A percentile compares a stretch with the other conserved stretches of the same genome.
Evolutionary conservation across 768 basidiomycete species (phyloP).

Genomic region (Artomyces pyxidatus): DNA sequence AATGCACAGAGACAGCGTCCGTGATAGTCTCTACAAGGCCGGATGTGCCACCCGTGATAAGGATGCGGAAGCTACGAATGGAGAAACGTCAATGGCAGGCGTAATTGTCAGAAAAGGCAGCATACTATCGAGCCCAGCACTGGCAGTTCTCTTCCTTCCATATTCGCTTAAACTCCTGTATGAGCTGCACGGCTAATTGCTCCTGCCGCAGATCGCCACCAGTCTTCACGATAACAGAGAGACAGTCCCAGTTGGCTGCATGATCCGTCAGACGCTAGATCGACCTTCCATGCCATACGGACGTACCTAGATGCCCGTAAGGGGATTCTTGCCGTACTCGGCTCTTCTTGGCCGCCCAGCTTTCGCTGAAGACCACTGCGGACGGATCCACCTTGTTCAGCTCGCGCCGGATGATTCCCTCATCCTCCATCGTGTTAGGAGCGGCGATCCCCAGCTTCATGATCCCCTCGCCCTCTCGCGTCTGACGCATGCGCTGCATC

Average conservation of each 20-base stretch:
- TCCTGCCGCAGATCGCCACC: constrained; percentile 96
- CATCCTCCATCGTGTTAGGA: constrained; percentile 53
- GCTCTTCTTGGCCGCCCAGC: constrained; percentile 91
- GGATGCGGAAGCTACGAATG: constrained; percentile 83
- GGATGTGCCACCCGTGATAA: constrained; percentile 89
- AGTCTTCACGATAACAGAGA: constrained; percentile 97
- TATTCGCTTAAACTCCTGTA: constrained; percentile 86
- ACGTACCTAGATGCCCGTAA: constrained; percentile 86
- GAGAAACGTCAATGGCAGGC: too few relatives aligned
- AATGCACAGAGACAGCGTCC: constrained; percentile 96
- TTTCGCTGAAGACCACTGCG: constrained; percentile 91
- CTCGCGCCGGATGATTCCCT: constrained; percentile 87
- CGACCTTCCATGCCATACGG: neutral
- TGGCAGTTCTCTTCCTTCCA: constrained; percentile 91
- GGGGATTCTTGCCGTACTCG: constrained; percentile 90
- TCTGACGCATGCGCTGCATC: constrained; percentile 84
- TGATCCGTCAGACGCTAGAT: neutral
- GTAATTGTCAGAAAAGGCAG: neutral
- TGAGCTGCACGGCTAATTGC: constrained; percentile 92
- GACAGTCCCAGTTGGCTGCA: constrained; percentile 75
- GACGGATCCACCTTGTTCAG: constrained; percentile 94
- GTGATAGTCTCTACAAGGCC: constrained; percentile 97
- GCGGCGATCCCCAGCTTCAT: constrained; percentile 32
- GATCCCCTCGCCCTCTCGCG: constrained; percentile 58
- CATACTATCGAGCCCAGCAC: constrained; percentile 90